Evolutionary conservation across 2,329 filamentous ascomycete genomes (phyloP).

Genomic region (Hyphodiscus sp.): DNA sequence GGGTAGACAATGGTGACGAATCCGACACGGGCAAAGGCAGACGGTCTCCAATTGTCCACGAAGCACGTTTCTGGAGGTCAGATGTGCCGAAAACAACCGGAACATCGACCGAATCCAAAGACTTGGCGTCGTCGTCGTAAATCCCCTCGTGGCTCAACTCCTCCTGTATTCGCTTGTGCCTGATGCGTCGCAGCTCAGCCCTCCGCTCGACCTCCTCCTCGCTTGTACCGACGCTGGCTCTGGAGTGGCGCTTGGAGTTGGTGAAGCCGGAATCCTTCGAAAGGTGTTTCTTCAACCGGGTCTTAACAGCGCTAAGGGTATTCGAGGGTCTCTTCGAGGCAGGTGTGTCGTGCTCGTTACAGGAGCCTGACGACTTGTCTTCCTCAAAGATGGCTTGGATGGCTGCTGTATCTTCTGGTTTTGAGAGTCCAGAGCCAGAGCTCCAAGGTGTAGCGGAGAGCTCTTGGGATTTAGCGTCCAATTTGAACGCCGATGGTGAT

Average conservation of each 20-base stretch:
- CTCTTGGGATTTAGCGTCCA: not conserved
- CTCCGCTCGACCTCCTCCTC: conserved; percentile 48
- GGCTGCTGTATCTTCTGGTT: conserved; percentile 12
- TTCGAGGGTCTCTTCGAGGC: conserved; percentile 35
- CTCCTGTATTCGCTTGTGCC: conserved; percentile 51
- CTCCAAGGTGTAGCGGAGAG: conserved; percentile 14
- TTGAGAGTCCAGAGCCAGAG: conserved; percentile 6
- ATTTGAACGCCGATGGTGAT: not conserved
- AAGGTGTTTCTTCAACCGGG: conserved; percentile 33
- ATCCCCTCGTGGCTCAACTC: conserved; percentile 45
- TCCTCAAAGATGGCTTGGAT: conserved; percentile 25
- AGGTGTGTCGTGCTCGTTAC: conserved; percentile 34
- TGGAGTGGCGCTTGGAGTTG: conserved; percentile 34
- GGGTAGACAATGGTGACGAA: conserved; percentile 2
- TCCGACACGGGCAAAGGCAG: conserved; percentile 8
- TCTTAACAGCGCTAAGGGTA: conserved; percentile 39
- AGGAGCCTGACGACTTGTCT: conserved; percentile 14
- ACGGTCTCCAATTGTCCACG: not conserved
- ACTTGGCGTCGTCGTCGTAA: conserved; percentile 32
- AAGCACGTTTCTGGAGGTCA: not conserved
- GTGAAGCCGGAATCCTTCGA: conserved; percentile 35
- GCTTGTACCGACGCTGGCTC: conserved; percentile 38
- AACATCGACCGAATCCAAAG: conserved; percentile 13
- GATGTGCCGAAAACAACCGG: conserved; percentile 6
- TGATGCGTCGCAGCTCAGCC: conserved; percentile 49